Evolutionary conservation across 805 yeast genomes (phyloP).

Genomic region (Starmerella asiatica): DNA sequence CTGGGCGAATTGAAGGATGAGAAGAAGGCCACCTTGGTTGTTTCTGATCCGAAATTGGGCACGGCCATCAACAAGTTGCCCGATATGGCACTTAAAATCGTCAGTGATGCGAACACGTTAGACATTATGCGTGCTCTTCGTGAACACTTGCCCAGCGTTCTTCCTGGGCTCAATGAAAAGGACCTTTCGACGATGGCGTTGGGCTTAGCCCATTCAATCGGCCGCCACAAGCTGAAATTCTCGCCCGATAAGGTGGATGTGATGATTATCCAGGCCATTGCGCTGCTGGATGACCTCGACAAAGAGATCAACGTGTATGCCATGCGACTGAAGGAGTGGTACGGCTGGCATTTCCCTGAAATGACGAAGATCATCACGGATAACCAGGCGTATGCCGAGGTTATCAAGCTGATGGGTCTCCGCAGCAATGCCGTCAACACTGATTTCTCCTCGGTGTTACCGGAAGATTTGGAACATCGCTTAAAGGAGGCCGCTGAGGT

Average conservation of each 20-base stretch:
- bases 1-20: conserved; percentile 35
- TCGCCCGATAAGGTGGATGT: conserved; percentile 97
- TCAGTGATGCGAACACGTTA: conserved; percentile 87
- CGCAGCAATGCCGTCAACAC: conserved; percentile 83
- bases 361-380: conserved; percentile 93
- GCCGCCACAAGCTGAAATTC: conserved; percentile 95
- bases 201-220: conserved; percentile 97
- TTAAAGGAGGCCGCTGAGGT: conserved; percentile 96
- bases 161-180: conserved; percentile 81
- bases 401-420: conserved; percentile 84
- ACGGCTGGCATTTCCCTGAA: conserved; percentile 99
- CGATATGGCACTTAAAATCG: conserved; percentile 73
- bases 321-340: conserved; percentile 99
- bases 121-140: conserved; percentile 93
- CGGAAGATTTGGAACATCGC: conserved; percentile 84
- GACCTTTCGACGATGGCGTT: conserved; percentile 88
- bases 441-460: conserved; percentile 79
- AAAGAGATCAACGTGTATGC: conserved; percentile 96
- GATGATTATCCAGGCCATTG: conserved; percentile 98
- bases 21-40: conserved; percentile 70
- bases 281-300: conserved; percentile 89
- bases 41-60: conserved; percentile 90
- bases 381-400: conserved; percentile 91
- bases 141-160: conserved; percentile 81
- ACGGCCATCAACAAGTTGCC: conserved; percentile 85